Conservation (phyloP, 1,139 yeast genomes). For the Hyphopichia wangnamkhiaoensis region DNA sequence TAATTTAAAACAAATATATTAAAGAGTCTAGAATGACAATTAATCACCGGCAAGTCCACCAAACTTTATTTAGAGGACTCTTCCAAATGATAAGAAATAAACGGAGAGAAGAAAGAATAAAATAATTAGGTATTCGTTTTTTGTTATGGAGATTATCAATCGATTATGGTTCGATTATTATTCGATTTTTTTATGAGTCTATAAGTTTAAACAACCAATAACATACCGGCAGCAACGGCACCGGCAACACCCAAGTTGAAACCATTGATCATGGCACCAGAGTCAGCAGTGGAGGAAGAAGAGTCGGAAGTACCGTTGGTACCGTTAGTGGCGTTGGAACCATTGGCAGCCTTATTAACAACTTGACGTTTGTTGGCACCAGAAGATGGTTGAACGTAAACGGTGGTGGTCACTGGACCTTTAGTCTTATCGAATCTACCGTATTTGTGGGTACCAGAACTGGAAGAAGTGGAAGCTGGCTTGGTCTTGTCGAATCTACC, state of each 20-base stretch:
- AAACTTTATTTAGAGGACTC: neutral
- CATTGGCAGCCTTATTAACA: conserved; percentile 7
- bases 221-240: conserved; percentile 35
- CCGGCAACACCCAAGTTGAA: conserved; percentile 35
- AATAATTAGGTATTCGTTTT: conserved; percentile 2
- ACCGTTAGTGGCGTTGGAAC: conserved; percentile 10
- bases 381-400: conserved; percentile 19
- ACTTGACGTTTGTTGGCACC: conserved; percentile 9
- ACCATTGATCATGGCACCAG: conserved; percentile 21
- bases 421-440: conserved; percentile 41
- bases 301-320: conserved; percentile 13
- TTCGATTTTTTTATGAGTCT: too few species aligned
- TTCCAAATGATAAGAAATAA: neutral
- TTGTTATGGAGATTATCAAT: neutral
- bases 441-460: conserved; percentile 45
- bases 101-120: neutral
- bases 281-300: conserved; percentile 17
- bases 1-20: too few species aligned
- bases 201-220: conserved; percentile 17
- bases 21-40: too few species aligned
- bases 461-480: conserved; percentile 24
- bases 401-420: conserved; percentile 23
- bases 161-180: conserved; percentile 7
- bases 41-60: neutral
- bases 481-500: conserved; percentile 44